Base-by-base conservation (phyloP, 2,329 filamentous ascomycete species). In the Trichoderma koningiopsis region DNA sequence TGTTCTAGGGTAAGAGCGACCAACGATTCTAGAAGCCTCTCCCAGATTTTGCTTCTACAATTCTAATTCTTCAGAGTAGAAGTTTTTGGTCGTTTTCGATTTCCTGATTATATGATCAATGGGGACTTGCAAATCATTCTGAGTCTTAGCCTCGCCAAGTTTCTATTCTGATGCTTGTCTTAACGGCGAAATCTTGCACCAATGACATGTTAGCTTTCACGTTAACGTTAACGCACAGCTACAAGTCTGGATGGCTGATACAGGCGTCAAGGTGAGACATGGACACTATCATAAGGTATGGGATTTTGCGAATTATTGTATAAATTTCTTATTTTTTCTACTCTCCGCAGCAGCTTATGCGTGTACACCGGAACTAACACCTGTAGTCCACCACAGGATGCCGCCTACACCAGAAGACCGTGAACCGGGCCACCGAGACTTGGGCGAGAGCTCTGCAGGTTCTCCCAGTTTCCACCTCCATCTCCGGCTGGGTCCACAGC, bases 1-100 rank as follows among this genome's bases (percentile, higher is more conserved):
- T 31, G 8, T 31, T 63, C 60, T n/a, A 63, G 60, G 43, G 43
- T 63, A 63, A 61, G 14, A 49, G 22, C 22, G n/a, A 13, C 43
- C 43, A 22, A 11, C 47, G 29, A 27, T 63, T 63, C 60, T 63
- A 55, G 60, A 63, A 63, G 49, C n/a, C 40, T 56, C 53, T 56
- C 19, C 53, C 53, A 56, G 53, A 33, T 19, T 56, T 33, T 49
- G 22, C 47, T 49, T 43, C n/a, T 24, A 24, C 11, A 4, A n/a
- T 56, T 33, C 53, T 56, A 27, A 2, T 27, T 27, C 27, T 27
- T 2, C 27, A 27, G 2, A 27, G 27, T 27, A 27, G 27, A 4
- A 27, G 27, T 27, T 4, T 2, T n/a, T 3, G 7, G 10, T 2
- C 5, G 1, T 8, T 43, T n/a, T n/a, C 4, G 1, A 19, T 10